Conservation (phyloP, 768 basidiomycete species). For the Termitomyces sp. region DNA sequence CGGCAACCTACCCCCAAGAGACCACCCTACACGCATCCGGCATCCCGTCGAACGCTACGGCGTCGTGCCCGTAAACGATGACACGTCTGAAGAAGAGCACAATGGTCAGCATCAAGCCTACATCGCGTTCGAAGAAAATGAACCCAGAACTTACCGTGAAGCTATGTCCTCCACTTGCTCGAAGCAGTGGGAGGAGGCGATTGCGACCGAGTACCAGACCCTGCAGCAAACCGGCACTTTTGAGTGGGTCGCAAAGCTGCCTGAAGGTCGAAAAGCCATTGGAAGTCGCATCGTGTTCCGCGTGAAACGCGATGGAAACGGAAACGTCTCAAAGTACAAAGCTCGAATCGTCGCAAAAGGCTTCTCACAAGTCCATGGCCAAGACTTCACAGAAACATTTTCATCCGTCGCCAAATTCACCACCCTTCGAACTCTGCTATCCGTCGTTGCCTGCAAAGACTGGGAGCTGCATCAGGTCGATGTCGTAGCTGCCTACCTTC, state of each 20-base stretch:
- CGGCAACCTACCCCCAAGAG: neutral
- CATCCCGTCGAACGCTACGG: too few relatives aligned
- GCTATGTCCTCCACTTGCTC: too few relatives aligned
- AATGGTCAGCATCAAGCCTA: neutral
- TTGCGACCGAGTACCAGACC: slow-evolving; percentile 5
- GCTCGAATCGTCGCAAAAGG: neutral
- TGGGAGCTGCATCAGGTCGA: slow-evolving; percentile 2
- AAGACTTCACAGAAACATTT: too few relatives aligned
- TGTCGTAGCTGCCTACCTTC: neutral
- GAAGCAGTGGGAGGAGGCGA: neutral
- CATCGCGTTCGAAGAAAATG: neutral
- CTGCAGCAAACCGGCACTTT: slow-evolving; percentile 5
- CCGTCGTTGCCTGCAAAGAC: neutral
- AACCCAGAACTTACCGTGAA: neutral
- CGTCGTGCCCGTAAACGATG: too few relatives aligned
- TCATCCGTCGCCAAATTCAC: too few relatives aligned
- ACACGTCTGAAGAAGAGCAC: too few relatives aligned
- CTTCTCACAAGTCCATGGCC: too few relatives aligned
- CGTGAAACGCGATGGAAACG: neutral
- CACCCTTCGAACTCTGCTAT: neutral
- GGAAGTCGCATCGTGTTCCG: neutral
- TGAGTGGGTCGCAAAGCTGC: neutral
- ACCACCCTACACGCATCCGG: too few relatives aligned
- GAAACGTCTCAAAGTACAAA: neutral
- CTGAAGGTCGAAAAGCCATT: neutral